A percentile compares a stretch with the other conserved stretches of the same genome.
phyloP scores from a whole-genome alignment of 441 rosid species.

The Lepidium campestre region DNA sequence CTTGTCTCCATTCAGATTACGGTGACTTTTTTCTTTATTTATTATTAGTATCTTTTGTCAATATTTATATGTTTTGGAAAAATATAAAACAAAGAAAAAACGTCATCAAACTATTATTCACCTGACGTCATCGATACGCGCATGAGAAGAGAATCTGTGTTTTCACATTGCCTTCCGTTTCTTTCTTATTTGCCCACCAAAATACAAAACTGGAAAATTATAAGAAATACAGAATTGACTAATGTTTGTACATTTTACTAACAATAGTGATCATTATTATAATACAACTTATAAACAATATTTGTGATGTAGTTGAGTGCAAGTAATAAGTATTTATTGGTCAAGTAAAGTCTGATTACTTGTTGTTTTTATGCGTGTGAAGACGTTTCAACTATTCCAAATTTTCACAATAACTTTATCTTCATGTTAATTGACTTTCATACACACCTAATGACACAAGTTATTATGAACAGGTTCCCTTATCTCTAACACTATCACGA shows the following conservation, averaged over 20 bases:
- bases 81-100: not conserved
- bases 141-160: not conserved
- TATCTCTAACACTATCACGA: not conserved
- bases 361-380: not conserved
- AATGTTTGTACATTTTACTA: not conserved
- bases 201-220: not conserved
- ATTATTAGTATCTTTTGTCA: too few relatives aligned
- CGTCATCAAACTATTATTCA: conserved; percentile 6
- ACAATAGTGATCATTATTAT: too few relatives aligned
- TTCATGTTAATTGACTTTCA: not conserved
- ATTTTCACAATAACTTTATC: not conserved
- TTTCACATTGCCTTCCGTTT: not conserved
- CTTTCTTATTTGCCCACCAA: not conserved
- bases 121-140: conserved; percentile 14
- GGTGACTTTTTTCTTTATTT: not conserved
- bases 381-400: not conserved
- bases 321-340: not conserved
- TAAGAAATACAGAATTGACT: not conserved
- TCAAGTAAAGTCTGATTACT: not conserved
- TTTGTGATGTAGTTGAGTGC: not conserved
- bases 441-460: not conserved
- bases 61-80: not conserved
- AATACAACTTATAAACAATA: too few relatives aligned
- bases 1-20: conserved; percentile 3
- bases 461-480: not conserved